A percentile compares a stretch with the other conserved stretches of the same genome.
Conservation (phyloP, 306 rosid genomes). For the Medicago lupulina region DNA sequence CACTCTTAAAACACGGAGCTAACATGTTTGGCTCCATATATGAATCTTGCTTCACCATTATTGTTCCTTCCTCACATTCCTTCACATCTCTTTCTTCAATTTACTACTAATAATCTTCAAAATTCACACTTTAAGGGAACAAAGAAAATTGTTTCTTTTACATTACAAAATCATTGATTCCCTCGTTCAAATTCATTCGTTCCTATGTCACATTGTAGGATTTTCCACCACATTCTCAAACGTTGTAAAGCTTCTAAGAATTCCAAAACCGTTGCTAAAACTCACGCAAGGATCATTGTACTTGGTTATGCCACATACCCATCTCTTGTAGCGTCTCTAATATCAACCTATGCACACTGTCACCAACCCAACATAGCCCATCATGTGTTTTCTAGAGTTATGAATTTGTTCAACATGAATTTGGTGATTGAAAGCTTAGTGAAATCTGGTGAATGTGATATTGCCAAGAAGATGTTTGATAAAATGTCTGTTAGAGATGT, state of each 20-base stretch:
- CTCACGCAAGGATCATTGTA: conserved; percentile 56
- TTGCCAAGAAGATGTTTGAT: conserved; percentile 60
- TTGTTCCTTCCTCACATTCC: conserved; percentile 23
- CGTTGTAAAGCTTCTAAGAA: conserved; percentile 46
- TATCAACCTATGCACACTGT: conserved; percentile 54
- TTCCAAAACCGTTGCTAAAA: conserved; percentile 50
- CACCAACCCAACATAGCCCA: conserved; percentile 37
- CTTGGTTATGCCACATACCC: conserved; percentile 68
- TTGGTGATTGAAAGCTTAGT: conserved; percentile 47
- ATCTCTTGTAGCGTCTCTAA: conserved; percentile 55
- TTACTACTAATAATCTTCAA: not conserved
- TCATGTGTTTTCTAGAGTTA: conserved; percentile 38
- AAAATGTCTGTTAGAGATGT: conserved; percentile 59
- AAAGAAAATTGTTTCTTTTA: not conserved
- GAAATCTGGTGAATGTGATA: conserved; percentile 56
- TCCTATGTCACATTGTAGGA: conserved; percentile 45
- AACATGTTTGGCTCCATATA: conserved; percentile 17
- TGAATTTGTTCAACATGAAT: conserved; percentile 47
- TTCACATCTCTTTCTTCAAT: not conserved
- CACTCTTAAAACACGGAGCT: conserved; percentile 6
- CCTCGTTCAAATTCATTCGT: not conserved
- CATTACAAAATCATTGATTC: not conserved
- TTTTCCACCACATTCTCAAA: conserved; percentile 53
- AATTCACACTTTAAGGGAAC: not conserved
- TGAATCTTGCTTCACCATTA: conserved; percentile 6